Percentiles rank a stretch among this genome's conserved stretches.
phyloP scores from a whole-genome alignment of 805 yeast genomes.

The Wickerhamomyces chambardii region DNA sequence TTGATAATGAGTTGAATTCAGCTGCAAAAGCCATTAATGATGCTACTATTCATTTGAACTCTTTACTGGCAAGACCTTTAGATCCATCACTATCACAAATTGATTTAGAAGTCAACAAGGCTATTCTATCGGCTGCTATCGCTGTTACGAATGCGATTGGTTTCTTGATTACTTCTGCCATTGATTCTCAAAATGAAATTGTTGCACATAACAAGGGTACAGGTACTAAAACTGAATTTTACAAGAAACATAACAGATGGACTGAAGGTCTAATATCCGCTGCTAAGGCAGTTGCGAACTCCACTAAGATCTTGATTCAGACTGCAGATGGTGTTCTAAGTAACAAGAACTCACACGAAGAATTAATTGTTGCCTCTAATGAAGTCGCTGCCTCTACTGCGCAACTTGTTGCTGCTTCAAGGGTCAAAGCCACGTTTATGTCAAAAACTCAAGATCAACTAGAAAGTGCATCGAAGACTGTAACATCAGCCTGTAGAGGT shows the following conservation, averaged over 20 bases:
- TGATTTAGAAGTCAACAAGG: conserved; percentile 64
- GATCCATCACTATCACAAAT: conserved; percentile 45
- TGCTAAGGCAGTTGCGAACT: conserved; percentile 75
- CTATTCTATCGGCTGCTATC: conserved; percentile 68
- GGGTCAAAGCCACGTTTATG: conserved; percentile 73
- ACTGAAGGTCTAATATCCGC: conserved; percentile 90
- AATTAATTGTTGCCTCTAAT: conserved; percentile 81
- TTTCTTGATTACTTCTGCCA: conserved; percentile 62
- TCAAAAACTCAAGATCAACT: conserved; percentile 70
- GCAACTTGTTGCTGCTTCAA: conserved; percentile 84
- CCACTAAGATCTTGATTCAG: conserved; percentile 72
- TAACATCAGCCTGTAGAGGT: conserved; percentile 66
- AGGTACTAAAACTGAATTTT: conserved; percentile 61
- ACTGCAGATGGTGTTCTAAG: conserved; percentile 82
- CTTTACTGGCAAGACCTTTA: conserved; percentile 36
- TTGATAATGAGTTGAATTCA: conserved; percentile 62
- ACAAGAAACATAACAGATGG: conserved; percentile 86
- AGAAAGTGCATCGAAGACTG: conserved; percentile 61
- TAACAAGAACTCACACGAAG: conserved; percentile 61
- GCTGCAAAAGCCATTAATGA: conserved; percentile 63
- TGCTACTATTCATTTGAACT: conserved; percentile 53
- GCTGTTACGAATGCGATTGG: conserved; percentile 76
- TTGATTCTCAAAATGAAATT: conserved; percentile 76
- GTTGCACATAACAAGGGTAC: conserved; percentile 63
- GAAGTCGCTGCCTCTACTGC: conserved; percentile 92